Evolutionary conservation across 306 rosid species (phyloP).

Genomic region (Lathyrus tuberosus): DNA sequence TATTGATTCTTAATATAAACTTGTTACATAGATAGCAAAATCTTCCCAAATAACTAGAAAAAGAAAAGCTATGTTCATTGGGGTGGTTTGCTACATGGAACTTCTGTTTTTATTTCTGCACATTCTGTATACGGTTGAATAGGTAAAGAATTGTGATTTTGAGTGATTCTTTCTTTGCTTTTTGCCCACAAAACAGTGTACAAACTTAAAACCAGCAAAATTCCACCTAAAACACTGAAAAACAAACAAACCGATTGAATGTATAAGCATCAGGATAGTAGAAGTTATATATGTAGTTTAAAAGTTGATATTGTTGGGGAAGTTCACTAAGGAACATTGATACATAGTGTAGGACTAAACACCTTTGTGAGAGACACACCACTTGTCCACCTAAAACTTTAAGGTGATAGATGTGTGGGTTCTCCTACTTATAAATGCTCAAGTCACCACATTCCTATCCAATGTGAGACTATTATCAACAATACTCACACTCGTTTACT

Average conservation of each 20-base stretch:
- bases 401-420: too few species aligned
- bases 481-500: too few species aligned
- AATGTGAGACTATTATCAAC: too few species aligned
- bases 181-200: slow-evolving; percentile 56
- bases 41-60: neutral
- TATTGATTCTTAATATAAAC: neutral
- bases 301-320: too few species aligned
- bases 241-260: neutral
- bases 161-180: slow-evolving; percentile 35
- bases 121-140: slow-evolving; percentile 34
- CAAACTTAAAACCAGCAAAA: slow-evolving; percentile 48
- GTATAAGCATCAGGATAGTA: neutral
- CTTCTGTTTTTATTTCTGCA: slow-evolving; percentile 37
- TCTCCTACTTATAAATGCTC: too few species aligned
- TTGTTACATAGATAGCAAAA: neutral
- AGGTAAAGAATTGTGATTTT: slow-evolving; percentile 31
- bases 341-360: too few species aligned
- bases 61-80: neutral
- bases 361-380: too few species aligned
- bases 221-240: slow-evolving; percentile 51
- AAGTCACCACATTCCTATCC: too few species aligned
- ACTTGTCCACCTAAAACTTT: too few species aligned
- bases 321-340: too few species aligned
- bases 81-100: neutral
- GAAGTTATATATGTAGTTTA: too few species aligned